Evolutionary conservation across 306 rosid species (phyloP).

Genomic region (barrel medic (Medicago truncatula)): MtrunA17r5.0-ANR NC_053047.1:42124501-42125000

Average conservation of each 20-base stretch:
- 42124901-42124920: too few relatives aligned
- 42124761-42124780: constrained; percentile 92
- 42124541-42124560: neutral
- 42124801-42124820: constrained; percentile 94
- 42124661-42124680: constrained; percentile 27
- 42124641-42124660: neutral
- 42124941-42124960: too few relatives aligned
- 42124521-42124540: neutral
- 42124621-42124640: neutral
- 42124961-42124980: too few relatives aligned
- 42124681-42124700: neutral
- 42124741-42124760: constrained; percentile 79
- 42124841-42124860: neutral
- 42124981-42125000: too few relatives aligned
- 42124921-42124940: too few relatives aligned
- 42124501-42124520: neutral
- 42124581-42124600: constrained; percentile 9
- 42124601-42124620: neutral
- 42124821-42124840: constrained; percentile 79
- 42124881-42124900: too few relatives aligned
- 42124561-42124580: neutral
- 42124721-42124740: constrained; percentile 95
- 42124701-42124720: constrained; percentile 22
- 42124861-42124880: too few relatives aligned
- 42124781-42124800: constrained; percentile 84